Base-by-base conservation (phyloP, 2,329 filamentous ascomycete genomes). In the Bipolaris victoriae region DNA sequence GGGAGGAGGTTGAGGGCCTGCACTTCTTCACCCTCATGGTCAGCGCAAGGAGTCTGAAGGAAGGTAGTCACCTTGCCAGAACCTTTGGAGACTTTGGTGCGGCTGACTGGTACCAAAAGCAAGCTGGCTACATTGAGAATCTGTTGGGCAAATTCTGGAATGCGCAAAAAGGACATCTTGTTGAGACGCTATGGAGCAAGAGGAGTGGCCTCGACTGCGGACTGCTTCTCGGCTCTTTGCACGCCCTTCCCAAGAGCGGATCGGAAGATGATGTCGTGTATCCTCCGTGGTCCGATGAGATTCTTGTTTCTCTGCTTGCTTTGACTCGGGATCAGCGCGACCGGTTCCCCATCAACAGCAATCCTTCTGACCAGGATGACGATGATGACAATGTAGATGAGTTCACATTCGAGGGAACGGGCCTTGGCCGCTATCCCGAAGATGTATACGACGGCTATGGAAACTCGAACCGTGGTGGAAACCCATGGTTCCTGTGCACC, bases 401-500 rank as follows among this genome's bases (percentile, higher is more conserved):
- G 2, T 51, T 54, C 22, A 41, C 60, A 20, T 66, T 72, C 13
- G 48, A 66, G 49, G 77, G 76, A 36, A 73, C 72, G 26, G 78
- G 74, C 1, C 57, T 80, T 7, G 78, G 78, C 16, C 71, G 78
- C 43, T 80, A 80, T 57, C 77, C 77, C 1, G 78, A 80, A 66
- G 78, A 80, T 60, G 66, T 71, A 0, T 79, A 79, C 62, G 67
- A 78, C 61, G 77, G 77, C 16, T 75, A 76, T 57, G 67, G 65
- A 29, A 75, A 59, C 33, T 65, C 67, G 4, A 41, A 52, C 11
- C 62, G 58, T 10, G 68, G 65, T 41, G 77, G 77, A 16, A 77
- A 79, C 46, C 77, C 77, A 5, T 79, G 77, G 77, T 80, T 79
- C 58, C 69, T 80, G 7, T 79, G 77, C 67, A 80, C 78, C 4